Evolutionary conservation across 148 eudicot species (phyloP).

Genomic region (Spergularia bocconei): DNA sequence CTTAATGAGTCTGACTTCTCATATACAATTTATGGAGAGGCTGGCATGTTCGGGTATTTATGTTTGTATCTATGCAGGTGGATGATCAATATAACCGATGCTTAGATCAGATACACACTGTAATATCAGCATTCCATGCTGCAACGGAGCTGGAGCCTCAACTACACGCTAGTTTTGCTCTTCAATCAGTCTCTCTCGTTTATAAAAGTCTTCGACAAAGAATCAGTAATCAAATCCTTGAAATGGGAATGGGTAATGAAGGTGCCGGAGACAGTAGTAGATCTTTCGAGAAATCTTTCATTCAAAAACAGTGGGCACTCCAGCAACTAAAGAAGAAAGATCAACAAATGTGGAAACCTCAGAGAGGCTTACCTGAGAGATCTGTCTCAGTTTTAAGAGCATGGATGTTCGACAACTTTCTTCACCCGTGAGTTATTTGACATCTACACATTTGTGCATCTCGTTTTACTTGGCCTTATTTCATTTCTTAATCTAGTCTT

Average conservation of each 20-base stretch:
- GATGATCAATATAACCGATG: constrained; percentile 73
- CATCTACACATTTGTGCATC: neutral
- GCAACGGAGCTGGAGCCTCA: constrained; percentile 82
- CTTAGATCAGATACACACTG: constrained; percentile 81
- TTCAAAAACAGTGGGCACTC: constrained; percentile 88
- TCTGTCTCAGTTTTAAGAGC: constrained; percentile 88
- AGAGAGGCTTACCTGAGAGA: constrained; percentile 93
- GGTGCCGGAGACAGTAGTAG: constrained; percentile 29
- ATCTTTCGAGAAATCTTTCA: constrained; percentile 60
- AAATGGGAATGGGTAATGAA: constrained; percentile 37
- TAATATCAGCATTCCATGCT: constrained; percentile 78
- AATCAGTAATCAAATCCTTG: constrained; percentile 70
- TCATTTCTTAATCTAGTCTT: neutral
- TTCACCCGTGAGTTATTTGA: constrained; percentile 70
- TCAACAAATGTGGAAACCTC: constrained; percentile 87
- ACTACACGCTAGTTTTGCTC: constrained; percentile 57
- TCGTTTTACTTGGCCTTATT: neutral
- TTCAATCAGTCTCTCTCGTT: constrained; percentile 53
- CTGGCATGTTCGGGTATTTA: neutral
- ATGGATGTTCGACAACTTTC: constrained; percentile 98
- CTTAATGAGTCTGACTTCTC: no score
- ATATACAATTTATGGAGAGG: no score
- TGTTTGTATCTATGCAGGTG: constrained; percentile 37
- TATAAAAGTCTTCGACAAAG: constrained; percentile 74
- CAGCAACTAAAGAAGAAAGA: constrained; percentile 78